Conservation (phyloP, 148 eudicot genomes). For the Dysphania ambrosioides region DNA sequence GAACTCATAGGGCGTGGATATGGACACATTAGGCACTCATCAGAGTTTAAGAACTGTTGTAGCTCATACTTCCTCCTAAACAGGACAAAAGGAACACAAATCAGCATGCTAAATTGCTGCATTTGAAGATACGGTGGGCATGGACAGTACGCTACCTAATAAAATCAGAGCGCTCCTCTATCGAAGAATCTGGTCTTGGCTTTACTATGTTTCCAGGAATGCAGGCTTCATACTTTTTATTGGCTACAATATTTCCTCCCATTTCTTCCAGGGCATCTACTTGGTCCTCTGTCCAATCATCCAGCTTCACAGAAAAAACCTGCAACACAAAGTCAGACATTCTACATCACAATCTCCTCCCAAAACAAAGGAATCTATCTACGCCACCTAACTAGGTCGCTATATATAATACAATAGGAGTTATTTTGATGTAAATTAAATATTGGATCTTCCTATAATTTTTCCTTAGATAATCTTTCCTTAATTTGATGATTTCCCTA, state of each 20-base stretch:
- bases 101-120: not conserved
- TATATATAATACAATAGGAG: not conserved
- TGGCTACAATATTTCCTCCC: slow-evolving; percentile 81
- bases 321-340: slow-evolving; percentile 19
- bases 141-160: slow-evolving; percentile 48
- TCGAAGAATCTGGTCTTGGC: slow-evolving; percentile 69
- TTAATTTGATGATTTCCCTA: too few species aligned
- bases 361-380: not conserved
- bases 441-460: too few species aligned
- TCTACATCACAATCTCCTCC: not conserved
- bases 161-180: slow-evolving; percentile 78
- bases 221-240: slow-evolving; percentile 71
- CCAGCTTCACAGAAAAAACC: slow-evolving; percentile 84
- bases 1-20: slow-evolving; percentile 42
- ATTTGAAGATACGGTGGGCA: not conserved
- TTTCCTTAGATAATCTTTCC: too few species aligned
- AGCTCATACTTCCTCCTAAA: slow-evolving; percentile 88
- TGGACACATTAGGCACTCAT: slow-evolving; percentile 43
- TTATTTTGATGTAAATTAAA: not conserved
- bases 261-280: slow-evolving; percentile 53
- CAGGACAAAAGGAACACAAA: slow-evolving; percentile 8
- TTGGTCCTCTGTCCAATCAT: slow-evolving; percentile 92
- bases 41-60: slow-evolving; percentile 55
- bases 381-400: not conserved
- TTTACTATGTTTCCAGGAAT: slow-evolving; percentile 55